Base-by-base conservation (phyloP, 2,329 filamentous ascomycete species). In the Cercospora sp. region DNA sequence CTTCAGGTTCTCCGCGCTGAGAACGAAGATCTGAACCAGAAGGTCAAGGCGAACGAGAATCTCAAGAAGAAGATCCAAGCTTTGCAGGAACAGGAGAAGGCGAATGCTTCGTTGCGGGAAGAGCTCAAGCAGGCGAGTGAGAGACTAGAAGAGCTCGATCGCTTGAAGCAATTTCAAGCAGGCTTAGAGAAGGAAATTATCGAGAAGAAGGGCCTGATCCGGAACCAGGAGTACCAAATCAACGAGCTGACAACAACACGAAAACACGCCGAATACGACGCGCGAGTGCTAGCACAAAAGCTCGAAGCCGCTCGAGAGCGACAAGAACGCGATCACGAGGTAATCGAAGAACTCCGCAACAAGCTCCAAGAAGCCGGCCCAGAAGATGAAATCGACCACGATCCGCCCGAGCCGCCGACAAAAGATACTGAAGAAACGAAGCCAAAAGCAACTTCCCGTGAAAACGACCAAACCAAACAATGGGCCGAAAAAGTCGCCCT, bases 21-120 rank as follows among this genome's bases (percentile, higher is more conserved):
- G 74, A 80, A 84, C 34, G 83, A 84, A 64, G 83, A 85, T 63
- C 76, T 85, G 24, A 78, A 75, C 34, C 82, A 84, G 68, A 84
- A 82, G 68, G 79, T 82, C 28, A 83, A 84, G 67, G 82, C 82
- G 24, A 85, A 84, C 66, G 83, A 85, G 72, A 85, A 85, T 66
- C 79, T 85, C 24, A 84, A 82, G 73, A 85, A 85, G 79, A 85
- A 85, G 77, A 85, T 85, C 32, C 82, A 84, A 69, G 77, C 81
- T 3, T 74, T 85, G 51, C 81, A 83, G 51, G 82, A 84, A 61
- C 80, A 84, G 67, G 81, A 82, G 21, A 82, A 82, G 66, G 77
- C 77, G 10, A 77, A 82, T 28, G 79, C 80, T 21, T 74, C 77
- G 3, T 73, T 85, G 1, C 79, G 81, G 8, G 80, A 83, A 70